phyloP scores from a whole-genome alignment of 2,329 filamentous ascomycete species.

The Fusarium sacchari region DNA sequence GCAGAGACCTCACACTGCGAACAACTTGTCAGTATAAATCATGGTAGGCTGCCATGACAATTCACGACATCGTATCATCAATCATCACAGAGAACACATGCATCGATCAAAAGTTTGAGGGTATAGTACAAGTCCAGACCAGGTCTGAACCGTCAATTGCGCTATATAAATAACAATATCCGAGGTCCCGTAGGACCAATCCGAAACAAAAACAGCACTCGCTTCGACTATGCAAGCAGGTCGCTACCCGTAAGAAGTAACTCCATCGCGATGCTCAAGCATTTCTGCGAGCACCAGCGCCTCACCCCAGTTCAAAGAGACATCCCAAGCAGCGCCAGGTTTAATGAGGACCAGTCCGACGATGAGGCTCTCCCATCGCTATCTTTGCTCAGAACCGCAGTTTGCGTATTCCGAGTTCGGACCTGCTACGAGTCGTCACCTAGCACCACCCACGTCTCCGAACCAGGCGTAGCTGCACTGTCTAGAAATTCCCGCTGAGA shows the following conservation, averaged over 20 bases:
- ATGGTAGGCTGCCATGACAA: too few relatives aligned
- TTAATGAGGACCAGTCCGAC: constrained; percentile 53
- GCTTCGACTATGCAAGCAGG: constrained; percentile 38
- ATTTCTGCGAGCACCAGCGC: constrained; percentile 41
- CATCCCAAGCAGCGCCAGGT: constrained; percentile 31
- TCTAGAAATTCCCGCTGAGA: constrained; percentile 47
- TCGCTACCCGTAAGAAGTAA: neutral
- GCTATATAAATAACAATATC: constrained; percentile 8
- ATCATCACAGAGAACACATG: neutral
- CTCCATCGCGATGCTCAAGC: constrained; percentile 41
- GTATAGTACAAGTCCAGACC: neutral
- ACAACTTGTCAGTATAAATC: neutral
- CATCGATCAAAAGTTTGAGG: neutral
- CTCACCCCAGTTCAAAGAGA: constrained; percentile 10
- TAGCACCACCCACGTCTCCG: constrained; percentile 56
- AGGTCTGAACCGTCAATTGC: constrained; percentile 3
- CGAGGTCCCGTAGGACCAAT: neutral
- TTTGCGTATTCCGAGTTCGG: constrained; percentile 49
- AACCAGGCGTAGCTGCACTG: constrained; percentile 41
- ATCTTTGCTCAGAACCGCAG: constrained; percentile 40
- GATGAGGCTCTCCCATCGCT: constrained; percentile 45
- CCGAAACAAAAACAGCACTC: constrained; percentile 24
- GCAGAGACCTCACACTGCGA: too few relatives aligned
- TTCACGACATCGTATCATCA: too few relatives aligned
- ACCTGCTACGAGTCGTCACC: constrained; percentile 60